These are phyloP conservation scores for Eimeria brunetti DNA, from an alignment of 169 alveolate species.

Conservation along the genomic window DNA sequence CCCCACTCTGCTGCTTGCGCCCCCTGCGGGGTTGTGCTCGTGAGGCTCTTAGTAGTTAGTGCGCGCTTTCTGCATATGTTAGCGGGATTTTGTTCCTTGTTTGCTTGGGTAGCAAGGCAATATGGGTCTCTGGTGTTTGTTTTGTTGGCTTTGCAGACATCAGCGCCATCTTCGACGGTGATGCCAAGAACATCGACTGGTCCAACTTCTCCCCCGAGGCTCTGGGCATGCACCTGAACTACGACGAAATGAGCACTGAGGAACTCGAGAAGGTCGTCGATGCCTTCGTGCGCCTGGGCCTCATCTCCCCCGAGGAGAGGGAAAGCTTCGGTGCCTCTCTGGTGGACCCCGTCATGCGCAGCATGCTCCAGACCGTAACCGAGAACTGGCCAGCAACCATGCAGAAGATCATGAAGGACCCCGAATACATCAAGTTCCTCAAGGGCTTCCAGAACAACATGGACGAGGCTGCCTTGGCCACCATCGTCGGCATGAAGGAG, in stretches of 20 bases:
- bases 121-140: neutral
- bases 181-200: slow-evolving; percentile 1
- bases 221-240: slow-evolving; percentile 41
- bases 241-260: slow-evolving; percentile 44
- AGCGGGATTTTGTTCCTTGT: too few species aligned
- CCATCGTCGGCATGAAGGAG: slow-evolving; percentile 10
- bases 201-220: slow-evolving; percentile 1
- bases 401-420: slow-evolving; percentile 12
- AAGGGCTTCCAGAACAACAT: neutral
- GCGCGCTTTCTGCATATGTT: too few species aligned
- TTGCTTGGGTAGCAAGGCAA: neutral
- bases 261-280: slow-evolving; percentile 4
- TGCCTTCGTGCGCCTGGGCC: slow-evolving; percentile 11
- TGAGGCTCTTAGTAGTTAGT: too few species aligned
- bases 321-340: neutral
- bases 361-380: slow-evolving; percentile 2
- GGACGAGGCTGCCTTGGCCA: neutral
- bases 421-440: slow-evolving; percentile 27
- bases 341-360: slow-evolving; percentile 52
- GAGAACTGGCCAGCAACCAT: slow-evolving; percentile 35
- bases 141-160: neutral
- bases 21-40: too few species aligned
- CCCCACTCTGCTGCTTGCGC: too few species aligned
- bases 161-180: neutral
- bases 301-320: slow-evolving; percentile 52